A percentile compares a stretch with the other conserved stretches of the same genome.
Evolutionary conservation across 2,329 filamentous ascomycete genomes (phyloP).

Genomic region (Fusarium staphyleae): DNA sequence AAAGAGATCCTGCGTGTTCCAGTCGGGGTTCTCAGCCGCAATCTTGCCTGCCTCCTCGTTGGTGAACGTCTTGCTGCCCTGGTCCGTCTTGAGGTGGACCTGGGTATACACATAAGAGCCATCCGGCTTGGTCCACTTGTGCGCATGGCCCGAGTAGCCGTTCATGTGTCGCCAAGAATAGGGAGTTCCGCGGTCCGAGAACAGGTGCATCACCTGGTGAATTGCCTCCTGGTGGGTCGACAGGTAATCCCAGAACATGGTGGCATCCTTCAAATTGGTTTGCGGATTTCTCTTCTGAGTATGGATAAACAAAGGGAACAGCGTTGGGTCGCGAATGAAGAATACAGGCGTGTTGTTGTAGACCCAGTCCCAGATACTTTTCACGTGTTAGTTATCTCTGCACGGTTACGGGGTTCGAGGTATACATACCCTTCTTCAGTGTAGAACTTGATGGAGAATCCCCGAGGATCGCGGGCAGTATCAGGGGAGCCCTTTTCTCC

Average conservation of each 20-base stretch:
- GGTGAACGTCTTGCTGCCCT: conserved; percentile 67
- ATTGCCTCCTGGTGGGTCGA: conserved; percentile 66
- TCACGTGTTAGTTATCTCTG: background rate
- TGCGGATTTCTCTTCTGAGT: conserved; percentile 79
- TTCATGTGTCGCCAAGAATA: conserved; percentile 72
- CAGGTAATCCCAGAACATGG: conserved; percentile 60
- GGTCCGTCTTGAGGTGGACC: conserved; percentile 68
- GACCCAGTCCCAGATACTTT: conserved; percentile 65
- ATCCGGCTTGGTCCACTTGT: conserved; percentile 71
- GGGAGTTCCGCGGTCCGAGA: conserved; percentile 71
- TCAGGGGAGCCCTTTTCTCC: conserved; percentile 72
- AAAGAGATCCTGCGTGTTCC: conserved; percentile 69
- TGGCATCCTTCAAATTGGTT: conserved; percentile 74
- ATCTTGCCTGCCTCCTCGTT: conserved; percentile 63
- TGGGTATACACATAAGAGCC: conserved; percentile 72
- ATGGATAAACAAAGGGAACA: conserved; percentile 79
- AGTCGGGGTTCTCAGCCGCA: conserved; percentile 66
- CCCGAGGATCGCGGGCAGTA: conserved; percentile 66
- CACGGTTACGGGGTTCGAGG: background rate
- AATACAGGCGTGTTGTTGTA: conserved; percentile 81
- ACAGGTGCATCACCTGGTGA: conserved; percentile 61
- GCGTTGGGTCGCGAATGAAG: conserved; percentile 76
- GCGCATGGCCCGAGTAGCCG: conserved; percentile 71
- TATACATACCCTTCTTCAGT: conserved; percentile 69
- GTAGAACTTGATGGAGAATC: conserved; percentile 66